These are phyloP conservation scores for Astrephomene gubernaculifera DNA, from an alignment of 139 green algal genomes.

Conservation along the genomic window DNA sequence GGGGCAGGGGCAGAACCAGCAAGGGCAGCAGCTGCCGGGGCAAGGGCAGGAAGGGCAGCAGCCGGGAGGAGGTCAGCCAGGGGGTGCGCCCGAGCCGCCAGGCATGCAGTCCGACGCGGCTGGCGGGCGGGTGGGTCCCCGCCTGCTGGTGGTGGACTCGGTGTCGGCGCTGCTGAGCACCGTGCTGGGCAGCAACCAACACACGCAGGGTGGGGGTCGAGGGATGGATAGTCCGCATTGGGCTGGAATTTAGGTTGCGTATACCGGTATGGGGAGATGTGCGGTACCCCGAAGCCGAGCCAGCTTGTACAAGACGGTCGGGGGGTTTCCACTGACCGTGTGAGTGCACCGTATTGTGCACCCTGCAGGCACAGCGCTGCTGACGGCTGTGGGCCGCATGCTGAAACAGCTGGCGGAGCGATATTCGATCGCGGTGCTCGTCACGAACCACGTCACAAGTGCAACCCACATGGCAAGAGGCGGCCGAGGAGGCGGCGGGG, in stretches of 20 bases:
- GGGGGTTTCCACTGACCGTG: too few relatives aligned
- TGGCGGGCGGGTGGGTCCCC: background rate
- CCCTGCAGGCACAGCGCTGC: slow-evolving; percentile 51
- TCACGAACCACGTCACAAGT: slow-evolving; percentile 67
- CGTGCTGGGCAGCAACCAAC: slow-evolving; percentile 53
- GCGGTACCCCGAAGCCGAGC: too few relatives aligned
- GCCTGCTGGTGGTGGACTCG: slow-evolving; percentile 66
- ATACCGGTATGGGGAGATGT: too few relatives aligned
- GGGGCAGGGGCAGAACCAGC: background rate
- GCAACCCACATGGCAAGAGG: background rate
- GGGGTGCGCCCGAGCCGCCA: too few relatives aligned
- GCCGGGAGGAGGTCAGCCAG: background rate
- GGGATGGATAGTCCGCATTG: too few relatives aligned
- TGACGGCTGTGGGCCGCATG: slow-evolving; percentile 37
- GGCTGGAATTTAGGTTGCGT: too few relatives aligned
- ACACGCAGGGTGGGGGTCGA: slow-evolving; percentile 46
- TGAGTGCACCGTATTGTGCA: too few relatives aligned
- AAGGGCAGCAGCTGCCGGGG: slow-evolving; percentile 9
- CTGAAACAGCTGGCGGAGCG: slow-evolving; percentile 50
- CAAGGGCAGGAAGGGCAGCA: background rate
- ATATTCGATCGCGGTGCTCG: slow-evolving; percentile 53
- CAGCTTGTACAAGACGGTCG: too few relatives aligned
- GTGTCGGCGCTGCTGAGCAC: slow-evolving; percentile 58
- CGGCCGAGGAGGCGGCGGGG: background rate
- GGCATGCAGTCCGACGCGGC: too few relatives aligned